These are phyloP conservation scores for Pichia sporocuriosa DNA, from an alignment of 805 yeast genomes.

Conservation along the genomic window DNA sequence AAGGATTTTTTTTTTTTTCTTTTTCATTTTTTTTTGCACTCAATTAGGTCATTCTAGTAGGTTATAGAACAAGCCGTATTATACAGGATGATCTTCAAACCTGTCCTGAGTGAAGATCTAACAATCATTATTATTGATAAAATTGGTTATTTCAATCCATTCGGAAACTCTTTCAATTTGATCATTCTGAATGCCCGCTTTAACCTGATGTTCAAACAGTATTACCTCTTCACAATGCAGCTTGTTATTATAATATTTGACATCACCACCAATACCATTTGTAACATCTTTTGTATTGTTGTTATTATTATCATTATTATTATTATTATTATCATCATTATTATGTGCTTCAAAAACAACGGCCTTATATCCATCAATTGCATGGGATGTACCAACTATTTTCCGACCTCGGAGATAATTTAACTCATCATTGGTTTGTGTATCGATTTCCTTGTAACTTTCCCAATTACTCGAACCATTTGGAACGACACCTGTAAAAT, in stretches of 20 bases:
- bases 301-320: constrained; percentile 2
- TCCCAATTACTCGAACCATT: constrained; percentile 2
- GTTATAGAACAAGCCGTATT: too few relatives aligned
- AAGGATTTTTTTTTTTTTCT: too few relatives aligned
- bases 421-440: neutral
- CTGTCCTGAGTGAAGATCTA: too few relatives aligned
- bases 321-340: constrained; percentile 1
- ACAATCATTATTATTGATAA: too few relatives aligned
- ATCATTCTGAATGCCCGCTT: constrained; percentile 5
- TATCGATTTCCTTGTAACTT: neutral
- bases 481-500: constrained; percentile 5
- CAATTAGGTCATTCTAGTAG: too few relatives aligned
- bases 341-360: constrained; percentile 2
- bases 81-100: too few relatives aligned
- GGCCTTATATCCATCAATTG: neutral
- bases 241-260: constrained; percentile 1
- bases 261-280: neutral
- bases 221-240: constrained; percentile 2
- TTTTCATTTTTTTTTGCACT: too few relatives aligned
- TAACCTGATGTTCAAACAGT: constrained; percentile 11
- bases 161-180: constrained; percentile 9
- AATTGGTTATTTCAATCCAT: constrained; percentile 7
- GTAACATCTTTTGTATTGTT: neutral
- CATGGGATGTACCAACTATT: constrained; percentile 7
- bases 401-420: constrained; percentile 15